phyloP scores from a whole-genome alignment of 176 grass and related monocot species.

The Oryza rufipogon region DNA sequence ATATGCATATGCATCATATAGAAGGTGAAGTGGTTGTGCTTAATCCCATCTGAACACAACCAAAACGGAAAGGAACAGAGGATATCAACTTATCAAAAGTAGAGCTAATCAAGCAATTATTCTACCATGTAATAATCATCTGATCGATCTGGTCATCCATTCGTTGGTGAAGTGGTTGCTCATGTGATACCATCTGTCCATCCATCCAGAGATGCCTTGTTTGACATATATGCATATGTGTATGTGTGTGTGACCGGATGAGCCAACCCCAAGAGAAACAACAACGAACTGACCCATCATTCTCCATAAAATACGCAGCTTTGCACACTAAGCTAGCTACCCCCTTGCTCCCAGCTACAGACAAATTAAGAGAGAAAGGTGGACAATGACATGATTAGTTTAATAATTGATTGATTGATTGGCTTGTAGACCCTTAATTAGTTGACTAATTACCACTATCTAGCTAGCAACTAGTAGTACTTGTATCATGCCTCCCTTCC shows the following conservation, averaged over 20 bases:
- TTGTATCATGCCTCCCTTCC: background rate
- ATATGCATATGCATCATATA: background rate
- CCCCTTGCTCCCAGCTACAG: background rate
- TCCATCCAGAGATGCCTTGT: background rate
- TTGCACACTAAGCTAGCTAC: conserved; percentile 33
- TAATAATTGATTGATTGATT: conserved; percentile 10
- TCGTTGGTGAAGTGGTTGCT: conserved; percentile 52
- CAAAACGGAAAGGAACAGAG: conserved; percentile 9
- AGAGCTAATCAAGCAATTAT: background rate
- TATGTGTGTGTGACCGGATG: background rate
- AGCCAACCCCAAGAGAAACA: conserved; percentile 46
- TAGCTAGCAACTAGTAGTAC: background rate
- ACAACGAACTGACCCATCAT: conserved; percentile 49
- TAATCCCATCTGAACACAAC: background rate
- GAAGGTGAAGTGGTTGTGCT: conserved; percentile 39
- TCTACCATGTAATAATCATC: background rate
- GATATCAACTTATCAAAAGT: background rate
- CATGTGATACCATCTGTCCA: conserved; percentile 41
- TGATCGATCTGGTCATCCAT: background rate
- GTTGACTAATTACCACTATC: conserved; percentile 14
- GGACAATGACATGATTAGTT: conserved; percentile 31
- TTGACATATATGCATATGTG: conserved; percentile 18
- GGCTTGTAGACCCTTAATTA: conserved; percentile 13
- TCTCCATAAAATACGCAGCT: conserved; percentile 51
- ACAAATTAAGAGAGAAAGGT: conserved; percentile 23